Percentiles rank a stretch among this genome's conserved stretches.
Conservation (phyloP, 208 protist species). For the Trypanosoma vivax region DNA sequence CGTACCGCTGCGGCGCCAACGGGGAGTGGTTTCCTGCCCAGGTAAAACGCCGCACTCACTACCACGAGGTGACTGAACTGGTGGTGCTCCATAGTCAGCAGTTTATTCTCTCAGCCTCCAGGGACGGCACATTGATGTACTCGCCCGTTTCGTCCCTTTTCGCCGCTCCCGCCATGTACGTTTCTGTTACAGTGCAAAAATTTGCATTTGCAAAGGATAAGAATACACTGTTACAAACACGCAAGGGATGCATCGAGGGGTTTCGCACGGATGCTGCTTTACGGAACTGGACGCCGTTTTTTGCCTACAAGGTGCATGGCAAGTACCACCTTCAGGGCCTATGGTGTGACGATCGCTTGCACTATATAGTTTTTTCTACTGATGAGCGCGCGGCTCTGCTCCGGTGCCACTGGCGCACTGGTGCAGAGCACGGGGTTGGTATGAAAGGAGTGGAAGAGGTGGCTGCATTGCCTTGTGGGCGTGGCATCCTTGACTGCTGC, state of each 20-base stretch:
- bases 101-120: constrained; percentile 69
- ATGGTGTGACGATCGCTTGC: constrained; percentile 60
- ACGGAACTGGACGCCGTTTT: constrained; percentile 60
- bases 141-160: constrained; percentile 49
- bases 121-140: constrained; percentile 81
- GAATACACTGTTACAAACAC: constrained; percentile 60
- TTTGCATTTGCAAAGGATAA: constrained; percentile 54
- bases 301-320: constrained; percentile 56
- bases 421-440: constrained; percentile 31
- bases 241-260: constrained; percentile 61
- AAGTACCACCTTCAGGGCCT: constrained; percentile 62
- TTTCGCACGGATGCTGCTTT: constrained; percentile 44
- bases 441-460: constrained; percentile 51
- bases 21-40: constrained; percentile 77
- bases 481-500: constrained; percentile 56
- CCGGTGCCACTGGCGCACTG: constrained; percentile 39
- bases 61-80: constrained; percentile 80
- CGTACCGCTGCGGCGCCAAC: constrained; percentile 29
- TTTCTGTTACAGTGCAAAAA: constrained; percentile 54
- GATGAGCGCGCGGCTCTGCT: constrained; percentile 69
- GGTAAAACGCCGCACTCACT: constrained; percentile 87
- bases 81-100: constrained; percentile 32
- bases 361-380: constrained; percentile 69
- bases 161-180: constrained; percentile 64
- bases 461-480: constrained; percentile 37